Conservation (phyloP, 345 rosid species). For the Corchorus olitorius region DNA sequence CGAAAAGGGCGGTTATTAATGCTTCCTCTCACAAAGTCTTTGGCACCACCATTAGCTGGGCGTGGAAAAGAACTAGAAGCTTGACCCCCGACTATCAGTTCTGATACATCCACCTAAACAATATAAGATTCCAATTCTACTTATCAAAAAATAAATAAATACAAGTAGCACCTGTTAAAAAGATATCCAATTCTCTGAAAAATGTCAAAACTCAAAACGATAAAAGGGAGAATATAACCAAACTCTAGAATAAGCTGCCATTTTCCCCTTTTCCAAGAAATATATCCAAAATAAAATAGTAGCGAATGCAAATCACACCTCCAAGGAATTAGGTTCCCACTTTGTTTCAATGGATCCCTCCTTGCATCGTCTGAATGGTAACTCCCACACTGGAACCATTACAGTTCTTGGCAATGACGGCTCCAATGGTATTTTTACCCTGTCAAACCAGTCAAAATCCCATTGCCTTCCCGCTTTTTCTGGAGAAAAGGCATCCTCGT, state of each 20-base stretch:
- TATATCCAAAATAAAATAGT: neutral
- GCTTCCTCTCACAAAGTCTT: conserved; percentile 89
- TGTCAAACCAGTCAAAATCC: conserved; percentile 95
- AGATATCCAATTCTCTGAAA: neutral
- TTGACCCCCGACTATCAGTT: conserved; percentile 64
- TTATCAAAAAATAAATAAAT: conserved; percentile 16
- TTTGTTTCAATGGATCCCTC: conserved; percentile 36
- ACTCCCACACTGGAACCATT: conserved; percentile 85
- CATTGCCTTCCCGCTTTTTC: conserved; percentile 81
- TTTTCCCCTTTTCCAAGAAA: neutral
- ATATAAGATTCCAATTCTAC: conserved; percentile 39
- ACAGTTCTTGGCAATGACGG: conserved; percentile 74
- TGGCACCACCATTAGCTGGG: conserved; percentile 60
- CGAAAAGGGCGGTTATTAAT: conserved; percentile 87
- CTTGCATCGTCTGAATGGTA: conserved; percentile 65
- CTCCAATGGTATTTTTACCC: conserved; percentile 69
- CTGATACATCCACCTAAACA: conserved; percentile 83
- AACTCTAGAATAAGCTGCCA: neutral
- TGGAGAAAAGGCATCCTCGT: conserved; percentile 66
- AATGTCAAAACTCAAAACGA: conserved; percentile 1
- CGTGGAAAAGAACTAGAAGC: conserved; percentile 67
- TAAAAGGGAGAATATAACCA: conserved; percentile 14
- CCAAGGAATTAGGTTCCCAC: conserved; percentile 65
- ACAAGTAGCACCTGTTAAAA: neutral
- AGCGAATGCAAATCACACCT: conserved; percentile 36